These are phyloP conservation scores for Glycyrrhiza uralensis DNA, from an alignment of 306 rosid species.

Conservation along the genomic window DNA sequence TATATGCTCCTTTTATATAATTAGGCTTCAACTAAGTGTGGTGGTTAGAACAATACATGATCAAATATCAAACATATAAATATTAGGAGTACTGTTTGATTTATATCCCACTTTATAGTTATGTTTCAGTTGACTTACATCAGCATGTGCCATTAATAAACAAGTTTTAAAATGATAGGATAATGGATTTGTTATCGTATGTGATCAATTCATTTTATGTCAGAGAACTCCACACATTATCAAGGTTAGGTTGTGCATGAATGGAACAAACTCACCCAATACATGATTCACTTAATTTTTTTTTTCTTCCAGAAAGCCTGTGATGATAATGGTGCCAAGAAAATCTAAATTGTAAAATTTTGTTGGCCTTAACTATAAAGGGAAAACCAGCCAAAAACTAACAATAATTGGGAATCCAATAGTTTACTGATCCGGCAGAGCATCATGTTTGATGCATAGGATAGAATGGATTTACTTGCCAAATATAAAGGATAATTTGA, in stretches of 20 bases:
- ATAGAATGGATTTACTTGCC: too few relatives aligned
- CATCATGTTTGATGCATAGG: too few relatives aligned
- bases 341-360: not conserved
- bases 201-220: not conserved
- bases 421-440: not conserved
- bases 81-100: not conserved
- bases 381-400: not conserved
- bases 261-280: constrained; percentile 26
- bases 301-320: not conserved
- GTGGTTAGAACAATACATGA: constrained; percentile 22
- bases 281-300: not conserved
- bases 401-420: not conserved
- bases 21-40: constrained; percentile 24
- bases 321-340: not conserved
- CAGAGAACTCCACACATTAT: not conserved
- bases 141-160: too few relatives aligned
- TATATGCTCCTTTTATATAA: constrained; percentile 29
- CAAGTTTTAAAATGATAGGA: not conserved
- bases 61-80: not conserved
- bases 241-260: constrained; percentile 13
- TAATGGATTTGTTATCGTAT: not conserved
- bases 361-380: not conserved
- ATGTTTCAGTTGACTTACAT: not conserved
- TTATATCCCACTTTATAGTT: not conserved
- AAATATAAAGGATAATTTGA: too few relatives aligned